Percentiles rank a stretch among this genome's conserved stretches.
These are phyloP conservation scores for Mycena rosella DNA, from an alignment of 768 basidiomycete genomes.

Conservation along the genomic window DNA sequence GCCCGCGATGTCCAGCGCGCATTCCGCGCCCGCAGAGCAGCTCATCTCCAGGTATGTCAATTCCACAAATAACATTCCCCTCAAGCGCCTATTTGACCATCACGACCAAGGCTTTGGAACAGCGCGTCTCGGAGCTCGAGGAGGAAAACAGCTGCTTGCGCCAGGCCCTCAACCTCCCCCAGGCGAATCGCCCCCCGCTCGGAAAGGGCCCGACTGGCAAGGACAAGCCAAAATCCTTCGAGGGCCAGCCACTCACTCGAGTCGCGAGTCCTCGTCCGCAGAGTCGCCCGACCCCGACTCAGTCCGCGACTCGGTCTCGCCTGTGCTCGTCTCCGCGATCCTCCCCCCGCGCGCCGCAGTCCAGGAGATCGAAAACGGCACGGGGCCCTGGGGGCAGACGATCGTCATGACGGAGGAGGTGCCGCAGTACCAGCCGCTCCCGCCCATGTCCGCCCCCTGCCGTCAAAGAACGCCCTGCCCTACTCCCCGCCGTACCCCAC, in stretches of 20 bases:
- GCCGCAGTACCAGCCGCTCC: conserved; percentile 54
- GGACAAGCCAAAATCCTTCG: conserved; percentile 76
- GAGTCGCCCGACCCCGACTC: conserved; percentile 62
- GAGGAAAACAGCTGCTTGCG: conserved; percentile 85
- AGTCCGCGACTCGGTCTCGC: conserved; percentile 73
- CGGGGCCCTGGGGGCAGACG: conserved; percentile 64
- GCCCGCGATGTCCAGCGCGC: conserved; percentile 92
- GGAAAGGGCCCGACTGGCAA: conserved; percentile 92
- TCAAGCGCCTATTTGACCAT: too few relatives aligned
- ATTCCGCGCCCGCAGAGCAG: conserved; percentile 89
- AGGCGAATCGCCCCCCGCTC: conserved; percentile 76
- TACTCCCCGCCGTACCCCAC: conserved; percentile 24
- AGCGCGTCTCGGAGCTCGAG: conserved; percentile 86
- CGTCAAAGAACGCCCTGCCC: conserved; percentile 48
- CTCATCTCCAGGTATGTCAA: conserved; percentile 77
- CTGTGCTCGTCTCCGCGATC: conserved; percentile 65
- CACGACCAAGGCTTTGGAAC: conserved; percentile 86
- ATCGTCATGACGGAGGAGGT: conserved; percentile 64
- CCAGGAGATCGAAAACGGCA: conserved; percentile 60
- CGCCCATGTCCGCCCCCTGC: conserved; percentile 62
- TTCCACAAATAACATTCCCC: too few relatives aligned
- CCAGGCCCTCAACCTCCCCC: conserved; percentile 77
- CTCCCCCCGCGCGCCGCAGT: conserved; percentile 58
- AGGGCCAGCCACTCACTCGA: conserved; percentile 51
- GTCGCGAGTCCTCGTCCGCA: conserved; percentile 58